Base-by-base conservation (phyloP, 2,329 filamentous ascomycete genomes). In the Botrytis fabae region DNA sequence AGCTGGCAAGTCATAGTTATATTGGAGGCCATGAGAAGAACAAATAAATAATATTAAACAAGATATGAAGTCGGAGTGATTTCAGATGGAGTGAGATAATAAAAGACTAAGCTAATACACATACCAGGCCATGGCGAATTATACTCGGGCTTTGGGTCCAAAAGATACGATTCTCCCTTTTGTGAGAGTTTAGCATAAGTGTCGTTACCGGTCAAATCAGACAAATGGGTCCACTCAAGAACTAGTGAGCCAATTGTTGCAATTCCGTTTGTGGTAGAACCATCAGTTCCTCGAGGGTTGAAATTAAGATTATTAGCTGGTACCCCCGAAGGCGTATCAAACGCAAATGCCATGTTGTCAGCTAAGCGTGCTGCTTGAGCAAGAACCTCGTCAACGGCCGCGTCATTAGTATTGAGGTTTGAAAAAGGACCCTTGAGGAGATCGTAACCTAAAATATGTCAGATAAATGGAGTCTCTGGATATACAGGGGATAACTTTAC, bases 181-280 rank as follows among this genome's bases (percentile, higher is more conserved):
- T 93, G 89, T 7, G 88, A 86, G 4, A 97, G 84, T 10, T 86
- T 76, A 4, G 85, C 91, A 79, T 96, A 97, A 38, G 87, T 86
- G 0, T 81, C 74, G 78, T 95, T 85, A 0, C 90, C 90, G 0
- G 91, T 92, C 69, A 97, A 81, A 80, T 97, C 93, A 51, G 91
- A 91, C 9, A 97, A 86, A 12, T 88, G 92, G 3, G 91, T 93
- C 93, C 93, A 97, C 83, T 97, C 94, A 1, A 97, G 86, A 0
- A 95, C 89, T 46, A 97, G 83, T 1, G 92, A 93, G 38, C 94
- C 94, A 38, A 90, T 89, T 2, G 91, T 93, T 22, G 94, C 94
- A 51, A 97, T 84, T 12, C 91, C 91, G 80, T 94, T 97, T 14
- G 85, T 88, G 0, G 80, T 82, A 0, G 86, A 82, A 5, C 85